Conservation (phyloP, 1,284 basidiomycete genomes). For the Ganoderma boninense region DNA sequence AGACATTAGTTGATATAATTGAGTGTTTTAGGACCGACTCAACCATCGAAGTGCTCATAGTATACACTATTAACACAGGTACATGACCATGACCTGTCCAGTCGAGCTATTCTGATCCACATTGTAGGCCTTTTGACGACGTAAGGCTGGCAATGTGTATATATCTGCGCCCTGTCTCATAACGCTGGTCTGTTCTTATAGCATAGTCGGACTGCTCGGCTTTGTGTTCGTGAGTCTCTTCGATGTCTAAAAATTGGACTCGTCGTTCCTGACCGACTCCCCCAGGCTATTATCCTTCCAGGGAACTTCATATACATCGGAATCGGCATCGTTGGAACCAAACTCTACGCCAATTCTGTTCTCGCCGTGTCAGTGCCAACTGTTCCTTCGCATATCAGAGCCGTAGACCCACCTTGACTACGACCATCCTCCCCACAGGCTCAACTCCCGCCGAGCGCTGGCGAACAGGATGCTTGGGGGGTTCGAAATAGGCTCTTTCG, state of each 20-base stretch:
- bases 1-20: too few species aligned
- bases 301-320: conserved; percentile 3
- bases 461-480: not conserved
- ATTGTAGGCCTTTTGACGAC: not conserved
- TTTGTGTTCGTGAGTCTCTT: not conserved
- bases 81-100: too few species aligned
- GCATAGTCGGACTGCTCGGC: not conserved
- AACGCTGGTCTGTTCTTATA: not conserved
- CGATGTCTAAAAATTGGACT: not conserved
- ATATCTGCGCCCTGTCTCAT: not conserved
- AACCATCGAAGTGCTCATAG: too few species aligned
- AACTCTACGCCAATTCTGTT: not conserved
- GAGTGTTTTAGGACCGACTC: too few species aligned
- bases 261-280: not conserved
- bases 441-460: not conserved
- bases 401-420: not conserved
- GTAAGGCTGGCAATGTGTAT: not conserved
- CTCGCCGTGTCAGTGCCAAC: not conserved
- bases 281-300: not conserved
- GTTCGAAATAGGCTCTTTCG: not conserved
- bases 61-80: too few species aligned
- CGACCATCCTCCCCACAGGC: not conserved
- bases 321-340: not conserved
- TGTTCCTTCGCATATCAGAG: not conserved
- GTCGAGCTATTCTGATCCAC: too few species aligned